Evolutionary conservation across 1,139 yeast genomes (phyloP), one percentile per base, ranked within the genome.

Genomic region (Sugiyamaella japonica): DNA sequence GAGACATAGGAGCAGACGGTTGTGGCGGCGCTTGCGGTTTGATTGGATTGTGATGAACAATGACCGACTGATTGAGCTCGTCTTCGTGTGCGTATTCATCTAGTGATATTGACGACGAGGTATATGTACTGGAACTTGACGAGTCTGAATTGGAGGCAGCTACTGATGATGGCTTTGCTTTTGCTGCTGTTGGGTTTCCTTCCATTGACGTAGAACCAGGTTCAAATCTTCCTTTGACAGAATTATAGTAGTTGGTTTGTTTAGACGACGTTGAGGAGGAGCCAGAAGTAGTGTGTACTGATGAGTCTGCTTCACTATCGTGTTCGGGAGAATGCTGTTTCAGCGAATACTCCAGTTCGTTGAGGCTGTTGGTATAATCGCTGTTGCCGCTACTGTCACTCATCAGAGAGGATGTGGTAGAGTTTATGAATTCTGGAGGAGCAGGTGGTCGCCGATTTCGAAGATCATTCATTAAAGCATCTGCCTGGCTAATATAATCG

Each of bases 401-500:
- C 36, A 42, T 39, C 23, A 53, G 13, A 37, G 56, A 15, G 47
- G 51, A 54, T n/a, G n/a, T n/a, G 52, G 46, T 50, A n/a, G 46
- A 58, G 34, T 44, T 34, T 32, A 20, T 37, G 39, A 57, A 58
- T 48, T 29, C 57, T 20, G 25, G 25, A 23, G 37, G 32, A 47
- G 32, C 54, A 12, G 15, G 34, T 3, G 45, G 51, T 16, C 51
- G 37, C 9, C 32, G 43, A 28, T 29, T 43, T 9, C 53, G 53
- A 16, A 59, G 45, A 3, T 50, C 52, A 29, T 56, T 52, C 42
- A 57, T 53, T 37, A 59, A 38, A 7, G 45, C 49, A 40, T 59
- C 53, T 4, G 61, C 66, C 17, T 62, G 56, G 38, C 60, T 60
- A 51, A 62, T 52, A 40, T 56, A 61, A 25, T 59, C 61, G 13